These are phyloP conservation scores for Thelonectria discophora DNA, from an alignment of 2,329 filamentous ascomycete species.

Conservation along the genomic window DNA sequence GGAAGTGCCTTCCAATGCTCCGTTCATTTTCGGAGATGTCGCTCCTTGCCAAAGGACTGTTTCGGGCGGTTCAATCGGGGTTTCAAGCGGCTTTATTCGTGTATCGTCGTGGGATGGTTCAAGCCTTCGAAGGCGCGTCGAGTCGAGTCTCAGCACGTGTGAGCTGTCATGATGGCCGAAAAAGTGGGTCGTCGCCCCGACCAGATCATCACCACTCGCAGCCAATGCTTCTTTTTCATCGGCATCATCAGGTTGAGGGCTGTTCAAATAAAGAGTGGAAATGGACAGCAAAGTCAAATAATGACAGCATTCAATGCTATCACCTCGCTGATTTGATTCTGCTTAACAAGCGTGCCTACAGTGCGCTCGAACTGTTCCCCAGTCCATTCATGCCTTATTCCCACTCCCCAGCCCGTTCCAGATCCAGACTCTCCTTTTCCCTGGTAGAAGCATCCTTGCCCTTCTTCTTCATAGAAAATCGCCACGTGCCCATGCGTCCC, in stretches of 20 bases:
- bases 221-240: too few relatives aligned
- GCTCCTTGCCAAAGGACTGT: slow-evolving; percentile 3
- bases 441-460: slow-evolving; percentile 56
- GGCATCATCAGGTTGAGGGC: not conserved
- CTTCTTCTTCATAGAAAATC: slow-evolving; percentile 69
- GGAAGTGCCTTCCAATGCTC: slow-evolving; percentile 46
- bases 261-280: too few relatives aligned
- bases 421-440: slow-evolving; percentile 63
- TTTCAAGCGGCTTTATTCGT: not conserved
- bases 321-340: slow-evolving; percentile 25
- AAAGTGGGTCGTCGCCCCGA: slow-evolving; percentile 35
- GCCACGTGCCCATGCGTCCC: slow-evolving; percentile 61
- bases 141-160: slow-evolving; percentile 39
- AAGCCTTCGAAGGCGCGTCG: slow-evolving; percentile 6
- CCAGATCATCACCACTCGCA: not conserved
- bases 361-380: slow-evolving; percentile 17
- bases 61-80: slow-evolving; percentile 17
- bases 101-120: not conserved
- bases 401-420: slow-evolving; percentile 52
- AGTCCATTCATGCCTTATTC: slow-evolving; percentile 32
- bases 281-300: too few relatives aligned
- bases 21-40: slow-evolving; percentile 51
- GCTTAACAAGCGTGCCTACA: slow-evolving; percentile 18
- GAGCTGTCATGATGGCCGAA: slow-evolving; percentile 40
- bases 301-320: slow-evolving; percentile 1